Percentiles rank a stretch among this genome's conserved stretches.
Conservation (phyloP, 2,329 filamentous ascomycete species). For the Fusarium bactridioides region DNA sequence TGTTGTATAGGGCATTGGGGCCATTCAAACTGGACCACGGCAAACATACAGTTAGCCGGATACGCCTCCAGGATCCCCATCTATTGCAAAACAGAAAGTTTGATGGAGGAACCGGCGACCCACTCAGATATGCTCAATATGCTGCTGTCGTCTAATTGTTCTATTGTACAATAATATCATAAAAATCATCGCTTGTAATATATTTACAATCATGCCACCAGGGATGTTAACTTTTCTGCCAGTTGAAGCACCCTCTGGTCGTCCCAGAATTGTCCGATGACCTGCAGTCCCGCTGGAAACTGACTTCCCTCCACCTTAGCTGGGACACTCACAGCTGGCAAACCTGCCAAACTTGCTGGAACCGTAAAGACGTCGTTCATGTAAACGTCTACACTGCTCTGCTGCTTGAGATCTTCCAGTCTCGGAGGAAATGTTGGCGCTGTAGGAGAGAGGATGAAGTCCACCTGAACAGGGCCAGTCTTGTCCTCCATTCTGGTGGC, state of each 20-base stretch:
- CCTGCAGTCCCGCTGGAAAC: slow-evolving; percentile 67
- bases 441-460: slow-evolving; percentile 88
- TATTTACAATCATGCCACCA: slow-evolving; percentile 28
- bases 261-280: slow-evolving; percentile 84
- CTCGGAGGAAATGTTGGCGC: slow-evolving; percentile 78
- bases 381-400: slow-evolving; percentile 76
- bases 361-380: slow-evolving; percentile 97
- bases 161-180: slow-evolving; percentile 28
- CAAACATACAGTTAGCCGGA: background rate
- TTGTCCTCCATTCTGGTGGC: slow-evolving; percentile 61
- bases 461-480: slow-evolving; percentile 70
- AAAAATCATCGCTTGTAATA: slow-evolving; percentile 22
- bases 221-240: slow-evolving; percentile 56
- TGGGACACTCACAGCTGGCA: slow-evolving; percentile 89
- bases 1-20: background rate
- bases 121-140: background rate
- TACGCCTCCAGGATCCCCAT: background rate
- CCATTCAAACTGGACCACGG: background rate
- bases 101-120: background rate
- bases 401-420: slow-evolving; percentile 63
- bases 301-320: slow-evolving; percentile 44
- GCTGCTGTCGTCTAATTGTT: slow-evolving; percentile 1
- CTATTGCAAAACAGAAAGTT: background rate
- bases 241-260: slow-evolving; percentile 70
- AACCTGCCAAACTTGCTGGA: slow-evolving; percentile 87